These are phyloP conservation scores for Babjeviella inositovora DNA, from an alignment of 805 yeast species.

Conservation along the genomic window DNA sequence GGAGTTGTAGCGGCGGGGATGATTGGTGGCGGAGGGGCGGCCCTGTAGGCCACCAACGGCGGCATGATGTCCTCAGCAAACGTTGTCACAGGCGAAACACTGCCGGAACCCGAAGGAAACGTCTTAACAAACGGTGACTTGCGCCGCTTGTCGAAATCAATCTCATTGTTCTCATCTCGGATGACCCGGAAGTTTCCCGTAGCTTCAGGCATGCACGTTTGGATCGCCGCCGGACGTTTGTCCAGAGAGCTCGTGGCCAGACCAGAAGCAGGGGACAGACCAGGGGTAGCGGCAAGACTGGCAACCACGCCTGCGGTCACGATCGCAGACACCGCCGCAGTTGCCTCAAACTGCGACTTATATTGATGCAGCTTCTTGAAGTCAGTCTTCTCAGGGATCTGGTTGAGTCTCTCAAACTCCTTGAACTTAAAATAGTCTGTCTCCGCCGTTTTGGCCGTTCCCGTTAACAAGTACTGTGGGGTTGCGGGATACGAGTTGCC, in stretches of 20 bases:
- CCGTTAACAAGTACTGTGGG: slow-evolving; percentile 41
- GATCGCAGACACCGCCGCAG: slow-evolving; percentile 4
- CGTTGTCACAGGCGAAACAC: too few species aligned
- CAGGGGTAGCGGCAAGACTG: slow-evolving; percentile 11
- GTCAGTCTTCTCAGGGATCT: slow-evolving; percentile 2
- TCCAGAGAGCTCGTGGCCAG: slow-evolving; percentile 3
- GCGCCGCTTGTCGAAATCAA: slow-evolving; percentile 69
- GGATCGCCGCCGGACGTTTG: slow-evolving; percentile 1
- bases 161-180: slow-evolving; percentile 50
- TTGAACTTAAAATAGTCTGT: slow-evolving; percentile 44
- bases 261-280: slow-evolving; percentile 5
- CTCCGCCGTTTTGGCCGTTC: slow-evolving; percentile 15
- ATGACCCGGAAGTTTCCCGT: slow-evolving; percentile 36
- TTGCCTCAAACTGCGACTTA: neutral
- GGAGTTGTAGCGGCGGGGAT: slow-evolving; percentile 5
- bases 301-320: slow-evolving; percentile 6
- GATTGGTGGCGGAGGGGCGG: slow-evolving; percentile 55
- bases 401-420: slow-evolving; percentile 8
- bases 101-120: too few species aligned
- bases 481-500: slow-evolving; percentile 41
- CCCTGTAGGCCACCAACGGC: slow-evolving; percentile 53
- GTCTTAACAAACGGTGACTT: slow-evolving; percentile 51
- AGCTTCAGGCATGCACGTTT: slow-evolving; percentile 2
- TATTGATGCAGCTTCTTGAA: neutral
- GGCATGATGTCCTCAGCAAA: too few species aligned